Evolutionary conservation across 2,329 filamentous ascomycete genomes (phyloP), one percentile per base, ranked within the genome.

Genomic region (Thelonectria discophora): DNA sequence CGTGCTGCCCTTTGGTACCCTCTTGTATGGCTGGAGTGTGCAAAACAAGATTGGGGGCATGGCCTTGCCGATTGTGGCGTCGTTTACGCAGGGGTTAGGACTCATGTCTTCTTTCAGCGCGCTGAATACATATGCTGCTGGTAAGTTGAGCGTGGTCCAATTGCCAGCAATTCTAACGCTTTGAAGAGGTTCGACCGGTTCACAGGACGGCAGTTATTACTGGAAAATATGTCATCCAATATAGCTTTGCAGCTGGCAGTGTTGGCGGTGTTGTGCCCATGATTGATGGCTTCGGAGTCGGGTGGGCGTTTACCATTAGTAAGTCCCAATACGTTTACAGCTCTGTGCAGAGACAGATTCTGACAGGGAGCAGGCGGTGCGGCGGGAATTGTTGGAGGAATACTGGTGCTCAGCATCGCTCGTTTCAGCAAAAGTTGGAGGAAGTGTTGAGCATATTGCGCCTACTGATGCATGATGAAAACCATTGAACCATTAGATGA

Each of bases 61-160:
- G 65, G 71, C 74, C 0, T 17, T 79, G 13, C 76, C 78, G 0
- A 71, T 77, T 18, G 64, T 77, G 1, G 71, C 69, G 7, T 69
- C 72, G 0, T 78, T 78, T 20, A 65, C 73, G 2, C 65, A 74
- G 12, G 77, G 76, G 0, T 61, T 73, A 15, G 78, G 78, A 0
- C 63, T 79, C 2, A 74, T 79, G 73, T 71, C 70, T 7, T 75
- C 76, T 0, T 79, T 79, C 27, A 77, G 73, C 18, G 75, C 74
- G 3, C 51, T 79, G 17, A 79, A 79, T 55, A 79, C 78, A 0
- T 79, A 78, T 54, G 73, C 75, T 37, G 76, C 76, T 13, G 77
- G 76, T 78, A 64, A 50, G 71, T 51, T 15, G 2, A 20, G 2
- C 1, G 0, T 13, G 0, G 3, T 0, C 0, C 12, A 5, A 2